Conservation (phyloP, 1,284 basidiomycete species). For the Volvariella volvacea region DNA sequence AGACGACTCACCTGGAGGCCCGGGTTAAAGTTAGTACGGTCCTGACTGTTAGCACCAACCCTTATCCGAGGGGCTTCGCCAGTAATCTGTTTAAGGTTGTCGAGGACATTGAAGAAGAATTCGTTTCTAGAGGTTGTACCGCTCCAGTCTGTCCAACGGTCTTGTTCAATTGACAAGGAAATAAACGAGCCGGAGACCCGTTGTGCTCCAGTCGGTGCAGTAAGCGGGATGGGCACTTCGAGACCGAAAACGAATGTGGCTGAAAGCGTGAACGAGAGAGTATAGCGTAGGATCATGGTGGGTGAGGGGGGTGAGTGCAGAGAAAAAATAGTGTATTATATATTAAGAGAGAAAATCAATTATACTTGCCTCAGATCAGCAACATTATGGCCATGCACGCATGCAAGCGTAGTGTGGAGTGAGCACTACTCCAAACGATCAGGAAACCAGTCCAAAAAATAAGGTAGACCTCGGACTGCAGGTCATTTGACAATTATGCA, state of each 20-base stretch:
- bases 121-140: conserved; percentile 42
- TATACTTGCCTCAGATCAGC: no score
- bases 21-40: conserved; percentile 48
- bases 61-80: conserved; percentile 52
- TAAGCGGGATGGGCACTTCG: conserved; percentile 20
- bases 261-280: neutral
- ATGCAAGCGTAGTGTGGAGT: no score
- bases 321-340: no score
- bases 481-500: no score
- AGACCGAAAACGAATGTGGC: conserved; percentile 9
- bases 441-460: no score
- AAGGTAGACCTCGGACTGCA: no score
- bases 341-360: no score
- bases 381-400: no score
- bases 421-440: no score
- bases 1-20: conserved; percentile 33
- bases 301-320: no score
- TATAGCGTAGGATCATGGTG: no score
- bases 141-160: conserved; percentile 59
- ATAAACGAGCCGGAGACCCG: conserved; percentile 39
- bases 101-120: conserved; percentile 51
- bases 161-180: conserved; percentile 65
- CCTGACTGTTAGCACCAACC: conserved; percentile 60
- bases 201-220: conserved; percentile 18
- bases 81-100: conserved; percentile 47